Evolutionary conservation across 2,329 filamentous ascomycete species (phyloP).

Genomic region (Orbilia blumenaviensis): DNA sequence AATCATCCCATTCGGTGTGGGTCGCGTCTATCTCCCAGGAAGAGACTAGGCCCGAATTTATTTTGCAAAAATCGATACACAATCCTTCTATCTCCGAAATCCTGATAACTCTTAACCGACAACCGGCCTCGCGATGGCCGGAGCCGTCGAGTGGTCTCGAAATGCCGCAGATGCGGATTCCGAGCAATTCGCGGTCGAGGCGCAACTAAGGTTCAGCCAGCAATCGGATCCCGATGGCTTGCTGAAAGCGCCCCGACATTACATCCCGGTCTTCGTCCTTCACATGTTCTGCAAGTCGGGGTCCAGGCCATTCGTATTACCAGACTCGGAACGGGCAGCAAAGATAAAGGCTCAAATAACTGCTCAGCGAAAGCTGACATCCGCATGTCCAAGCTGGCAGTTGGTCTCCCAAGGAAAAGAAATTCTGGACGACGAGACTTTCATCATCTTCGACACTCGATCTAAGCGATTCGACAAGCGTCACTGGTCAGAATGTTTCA

Average conservation of each 20-base stretch:
- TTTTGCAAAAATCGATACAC: constrained; percentile 21
- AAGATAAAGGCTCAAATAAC: constrained; percentile 49
- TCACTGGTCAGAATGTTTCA: constrained; percentile 58
- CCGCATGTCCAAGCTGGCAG: constrained; percentile 47
- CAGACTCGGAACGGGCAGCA: constrained; percentile 43
- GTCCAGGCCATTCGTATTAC: constrained; percentile 52
- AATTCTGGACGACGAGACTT: constrained; percentile 56
- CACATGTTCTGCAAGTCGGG: constrained; percentile 57
- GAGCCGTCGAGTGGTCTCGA: constrained; percentile 57
- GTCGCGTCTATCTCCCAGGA: constrained; percentile 30
- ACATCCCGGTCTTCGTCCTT: constrained; percentile 57
- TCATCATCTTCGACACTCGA: constrained; percentile 58
- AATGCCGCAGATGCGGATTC: constrained; percentile 56
- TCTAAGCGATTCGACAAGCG: constrained; percentile 56
- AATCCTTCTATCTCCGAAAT: constrained; percentile 25
- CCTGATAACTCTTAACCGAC: constrained; percentile 34
- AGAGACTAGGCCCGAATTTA: constrained; percentile 18
- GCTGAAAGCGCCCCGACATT: constrained; percentile 57
- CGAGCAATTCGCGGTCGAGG: constrained; percentile 51
- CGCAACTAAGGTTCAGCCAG: constrained; percentile 55
- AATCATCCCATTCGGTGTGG: constrained; percentile 17
- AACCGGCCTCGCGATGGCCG: constrained; percentile 55
- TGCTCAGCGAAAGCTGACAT: constrained; percentile 44
- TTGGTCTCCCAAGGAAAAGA: constrained; percentile 28
- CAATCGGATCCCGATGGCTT: constrained; percentile 56